Evolutionary conservation across 176 grass and related monocot genomes (phyloP).

Genomic region (Oryza officinalis): DNA sequence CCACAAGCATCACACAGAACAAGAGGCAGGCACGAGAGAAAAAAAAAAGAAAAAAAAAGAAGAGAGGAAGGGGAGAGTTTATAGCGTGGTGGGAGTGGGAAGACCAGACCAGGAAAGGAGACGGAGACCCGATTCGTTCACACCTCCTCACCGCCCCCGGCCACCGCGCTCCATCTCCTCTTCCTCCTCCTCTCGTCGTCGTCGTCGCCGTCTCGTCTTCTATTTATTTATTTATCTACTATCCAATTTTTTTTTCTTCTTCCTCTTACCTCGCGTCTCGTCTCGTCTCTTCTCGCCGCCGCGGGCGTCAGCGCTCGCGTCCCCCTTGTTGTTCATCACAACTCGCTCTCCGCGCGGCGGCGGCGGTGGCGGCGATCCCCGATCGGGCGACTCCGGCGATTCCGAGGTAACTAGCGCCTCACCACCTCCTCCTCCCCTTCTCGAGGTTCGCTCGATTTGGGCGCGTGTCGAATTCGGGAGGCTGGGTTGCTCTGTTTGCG

Average conservation of each 20-base stretch:
- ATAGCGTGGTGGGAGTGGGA: too few species aligned
- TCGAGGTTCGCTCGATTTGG: not conserved
- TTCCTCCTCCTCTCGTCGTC: not conserved
- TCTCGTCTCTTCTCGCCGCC: not conserved
- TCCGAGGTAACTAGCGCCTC: not conserved
- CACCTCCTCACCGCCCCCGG: too few species aligned
- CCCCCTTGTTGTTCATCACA: not conserved
- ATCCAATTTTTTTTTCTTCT: not conserved
- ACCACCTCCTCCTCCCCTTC: not conserved
- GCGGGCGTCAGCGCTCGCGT: too few species aligned
- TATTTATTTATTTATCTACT: not conserved
- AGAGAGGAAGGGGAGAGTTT: too few species aligned
- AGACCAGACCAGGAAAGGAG: too few species aligned
- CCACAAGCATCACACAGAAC: not conserved
- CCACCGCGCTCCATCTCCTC: not conserved
- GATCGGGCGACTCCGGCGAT: not conserved
- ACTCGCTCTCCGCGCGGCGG: not conserved
- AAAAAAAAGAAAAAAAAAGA: not conserved
- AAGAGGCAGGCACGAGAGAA: not conserved
- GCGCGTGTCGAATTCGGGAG: not conserved
- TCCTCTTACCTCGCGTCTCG: not conserved
- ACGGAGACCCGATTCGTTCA: not conserved
- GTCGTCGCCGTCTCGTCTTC: not conserved
- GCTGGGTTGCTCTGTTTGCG: not conserved
- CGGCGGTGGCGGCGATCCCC: not conserved